These are phyloP conservation scores for Golubevia pallescens DNA, from an alignment of 1,284 basidiomycete genomes.

Conservation along the genomic window DNA sequence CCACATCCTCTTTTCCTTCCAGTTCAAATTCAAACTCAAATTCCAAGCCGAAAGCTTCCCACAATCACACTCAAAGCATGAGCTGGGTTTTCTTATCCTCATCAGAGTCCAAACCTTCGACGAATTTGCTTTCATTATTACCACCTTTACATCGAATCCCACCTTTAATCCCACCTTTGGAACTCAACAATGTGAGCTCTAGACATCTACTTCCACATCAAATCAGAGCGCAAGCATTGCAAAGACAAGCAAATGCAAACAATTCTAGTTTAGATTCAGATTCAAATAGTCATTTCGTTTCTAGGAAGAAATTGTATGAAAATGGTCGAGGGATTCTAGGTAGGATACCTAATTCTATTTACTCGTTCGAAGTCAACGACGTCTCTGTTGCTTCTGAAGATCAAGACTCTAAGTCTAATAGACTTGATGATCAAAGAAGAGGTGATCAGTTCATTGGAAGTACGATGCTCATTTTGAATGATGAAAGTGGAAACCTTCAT, in stretches of 20 bases:
- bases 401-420: neutral
- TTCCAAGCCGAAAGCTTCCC: too few species aligned
- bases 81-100: too few species aligned
- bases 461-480: neutral
- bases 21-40: too few species aligned
- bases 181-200: too few species aligned
- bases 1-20: too few species aligned
- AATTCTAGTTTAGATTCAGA: neutral
- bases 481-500: neutral
- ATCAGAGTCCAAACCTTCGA: too few species aligned
- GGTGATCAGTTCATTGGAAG: neutral
- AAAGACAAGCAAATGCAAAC: neutral
- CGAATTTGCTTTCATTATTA: too few species aligned
- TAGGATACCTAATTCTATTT: neutral
- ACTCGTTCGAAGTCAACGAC: neutral
- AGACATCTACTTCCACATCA: neutral
- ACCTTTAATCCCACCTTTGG: too few species aligned
- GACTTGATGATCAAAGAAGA: neutral
- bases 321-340: neutral
- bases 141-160: too few species aligned
- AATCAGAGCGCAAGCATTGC: neutral
- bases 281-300: neutral
- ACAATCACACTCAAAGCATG: too few species aligned
- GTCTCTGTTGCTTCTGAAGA: too few species aligned
- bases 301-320: neutral